phyloP scores from a whole-genome alignment of 1,284 basidiomycete genomes.

The Naganishia albida region DNA sequence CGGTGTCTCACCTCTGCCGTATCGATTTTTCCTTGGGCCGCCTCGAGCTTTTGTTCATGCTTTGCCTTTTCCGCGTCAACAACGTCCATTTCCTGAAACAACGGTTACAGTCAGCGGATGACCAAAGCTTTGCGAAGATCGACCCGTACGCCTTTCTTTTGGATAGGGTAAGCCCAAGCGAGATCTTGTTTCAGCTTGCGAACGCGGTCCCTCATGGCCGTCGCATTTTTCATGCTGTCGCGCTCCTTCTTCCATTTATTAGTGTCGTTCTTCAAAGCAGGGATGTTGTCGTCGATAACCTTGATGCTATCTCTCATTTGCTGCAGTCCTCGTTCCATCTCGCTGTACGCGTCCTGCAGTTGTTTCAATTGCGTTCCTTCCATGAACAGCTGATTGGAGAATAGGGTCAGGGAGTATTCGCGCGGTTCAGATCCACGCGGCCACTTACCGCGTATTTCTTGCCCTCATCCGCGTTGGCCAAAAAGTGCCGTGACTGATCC shows the following conservation, averaged over 20 bases:
- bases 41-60: slow-evolving; percentile 10
- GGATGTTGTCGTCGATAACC: slow-evolving; percentile 37
- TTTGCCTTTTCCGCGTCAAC: slow-evolving; percentile 24
- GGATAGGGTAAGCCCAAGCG: slow-evolving; percentile 83
- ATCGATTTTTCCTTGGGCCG: slow-evolving; percentile 17
- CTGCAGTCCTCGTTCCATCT: slow-evolving; percentile 58
- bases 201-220: slow-evolving; percentile 23
- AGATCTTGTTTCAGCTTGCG: slow-evolving; percentile 63
- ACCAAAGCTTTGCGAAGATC: not conserved
- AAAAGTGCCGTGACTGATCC: slow-evolving; percentile 79
- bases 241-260: slow-evolving; percentile 33
- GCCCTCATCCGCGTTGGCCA: slow-evolving; percentile 76
- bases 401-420: slow-evolving; percentile 4
- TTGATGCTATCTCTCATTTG: slow-evolving; percentile 39
- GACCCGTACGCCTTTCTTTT: slow-evolving; percentile 64
- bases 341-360: slow-evolving; percentile 81
- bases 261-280: slow-evolving; percentile 35
- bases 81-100: slow-evolving; percentile 25
- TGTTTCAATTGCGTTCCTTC: slow-evolving; percentile 88
- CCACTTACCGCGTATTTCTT: slow-evolving; percentile 82
- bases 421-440: not conserved
- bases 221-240: slow-evolving; percentile 24
- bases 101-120: too few species aligned
- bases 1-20: slow-evolving; percentile 4
- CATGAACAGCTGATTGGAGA: slow-evolving; percentile 81